Percentiles rank a stretch among this genome's conserved stretches.
Evolutionary conservation across 2,329 filamentous ascomycete species (phyloP).

Genomic region (Ceratocystis variospora): DNA sequence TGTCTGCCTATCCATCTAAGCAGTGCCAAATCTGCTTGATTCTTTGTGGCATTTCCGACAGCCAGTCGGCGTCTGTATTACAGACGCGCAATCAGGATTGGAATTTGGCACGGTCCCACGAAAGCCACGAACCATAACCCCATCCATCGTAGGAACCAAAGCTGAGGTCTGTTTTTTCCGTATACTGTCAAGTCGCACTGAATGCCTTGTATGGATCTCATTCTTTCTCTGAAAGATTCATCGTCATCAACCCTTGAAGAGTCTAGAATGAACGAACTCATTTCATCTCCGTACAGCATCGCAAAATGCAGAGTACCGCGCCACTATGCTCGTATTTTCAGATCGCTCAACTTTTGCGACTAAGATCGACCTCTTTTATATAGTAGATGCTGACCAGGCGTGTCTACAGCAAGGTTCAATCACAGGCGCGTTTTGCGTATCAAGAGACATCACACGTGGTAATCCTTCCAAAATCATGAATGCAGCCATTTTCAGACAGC

Average conservation of each 20-base stretch:
- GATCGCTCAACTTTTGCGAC: not conserved
- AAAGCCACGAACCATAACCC: not conserved
- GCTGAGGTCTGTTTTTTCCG: not conserved
- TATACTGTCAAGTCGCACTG: not conserved
- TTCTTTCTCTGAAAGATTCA: not conserved
- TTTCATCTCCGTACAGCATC: constrained; percentile 1
- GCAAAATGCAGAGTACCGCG: not conserved
- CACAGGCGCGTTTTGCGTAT: not conserved
- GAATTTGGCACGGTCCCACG: not conserved
- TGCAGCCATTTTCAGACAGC: not conserved
- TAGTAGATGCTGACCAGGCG: constrained; percentile 18
- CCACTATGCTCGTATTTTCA: constrained; percentile 6
- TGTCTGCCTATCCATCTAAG: not conserved
- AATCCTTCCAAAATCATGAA: not conserved
- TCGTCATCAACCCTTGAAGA: not conserved
- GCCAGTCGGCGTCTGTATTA: not conserved
- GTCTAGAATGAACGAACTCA: not conserved
- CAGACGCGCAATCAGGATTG: too few species aligned
- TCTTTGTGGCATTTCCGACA: not conserved
- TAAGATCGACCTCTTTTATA: constrained; percentile 13
- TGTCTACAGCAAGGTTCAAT: constrained; percentile 6
- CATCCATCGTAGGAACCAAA: constrained; percentile 7
- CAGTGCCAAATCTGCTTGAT: not conserved
- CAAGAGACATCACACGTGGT: not conserved
- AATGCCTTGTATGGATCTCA: not conserved